These are phyloP conservation scores for Cyberlindnera japonica DNA, from an alignment of 805 yeast species.

Conservation along the genomic window DNA sequence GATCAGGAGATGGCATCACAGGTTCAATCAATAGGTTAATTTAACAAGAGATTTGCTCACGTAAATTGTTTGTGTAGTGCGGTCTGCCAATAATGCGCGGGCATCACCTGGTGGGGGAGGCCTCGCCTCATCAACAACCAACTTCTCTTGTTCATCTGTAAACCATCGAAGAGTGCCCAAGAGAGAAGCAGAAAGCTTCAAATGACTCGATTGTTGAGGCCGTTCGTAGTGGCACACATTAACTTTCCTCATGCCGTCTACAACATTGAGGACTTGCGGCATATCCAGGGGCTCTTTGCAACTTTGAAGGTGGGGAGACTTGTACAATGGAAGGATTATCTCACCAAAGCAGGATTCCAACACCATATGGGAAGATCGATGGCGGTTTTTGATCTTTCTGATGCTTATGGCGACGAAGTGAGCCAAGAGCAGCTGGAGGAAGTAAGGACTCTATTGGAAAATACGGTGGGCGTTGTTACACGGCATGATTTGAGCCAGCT, in stretches of 20 bases:
- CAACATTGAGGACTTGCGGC: slow-evolving; percentile 7
- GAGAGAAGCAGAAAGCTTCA: neutral
- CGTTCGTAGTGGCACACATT: slow-evolving; percentile 7
- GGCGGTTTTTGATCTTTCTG: slow-evolving; percentile 7
- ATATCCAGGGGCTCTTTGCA: slow-evolving; percentile 7
- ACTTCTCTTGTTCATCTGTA: too few species aligned
- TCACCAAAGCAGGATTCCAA: slow-evolving; percentile 7
- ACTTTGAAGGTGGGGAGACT: slow-evolving; percentile 4
- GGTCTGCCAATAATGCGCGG: too few species aligned
- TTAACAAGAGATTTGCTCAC: too few species aligned
- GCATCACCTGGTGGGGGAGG: too few species aligned
- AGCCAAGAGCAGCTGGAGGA: neutral
- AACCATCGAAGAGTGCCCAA: too few species aligned
- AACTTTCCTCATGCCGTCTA: slow-evolving; percentile 8
- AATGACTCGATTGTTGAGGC: neutral
- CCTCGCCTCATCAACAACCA: too few species aligned
- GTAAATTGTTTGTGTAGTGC: too few species aligned
- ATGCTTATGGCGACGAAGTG: neutral
- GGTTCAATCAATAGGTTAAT: neutral
- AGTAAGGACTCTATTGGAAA: slow-evolving; percentile 1
- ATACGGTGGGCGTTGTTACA: slow-evolving; percentile 8
- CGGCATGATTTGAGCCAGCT: neutral
- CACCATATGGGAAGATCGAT: slow-evolving; percentile 12
- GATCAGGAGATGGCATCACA: slow-evolving; percentile 19
- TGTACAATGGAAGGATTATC: slow-evolving; percentile 11